Base-by-base conservation (phyloP, 2,329 filamentous ascomycete genomes). In the Apiospora malaysiana region DNA sequence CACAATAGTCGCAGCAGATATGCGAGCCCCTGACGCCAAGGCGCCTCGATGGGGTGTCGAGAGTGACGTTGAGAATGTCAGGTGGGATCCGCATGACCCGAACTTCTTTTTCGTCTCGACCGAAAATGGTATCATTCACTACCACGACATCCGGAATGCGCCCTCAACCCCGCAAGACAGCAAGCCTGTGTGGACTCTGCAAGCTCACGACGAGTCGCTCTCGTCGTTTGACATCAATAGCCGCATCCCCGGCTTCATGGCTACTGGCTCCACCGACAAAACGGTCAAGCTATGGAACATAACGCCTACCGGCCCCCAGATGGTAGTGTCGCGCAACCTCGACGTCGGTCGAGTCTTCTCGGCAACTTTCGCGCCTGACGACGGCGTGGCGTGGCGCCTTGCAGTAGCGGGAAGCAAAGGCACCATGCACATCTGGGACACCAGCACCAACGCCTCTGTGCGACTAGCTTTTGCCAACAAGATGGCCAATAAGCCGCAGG, bases 241-340 rank as follows among this genome's bases (percentile, higher is more conserved):
- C 4, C 85, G 91, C 68, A 94, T 99, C 72, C 95, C 96, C 0
- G 96, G 96, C 59, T 98, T 94, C 87, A 89, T 99, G 82, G 96
- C 90, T 18, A 98, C 96, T 0, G 96, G 95, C 3, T 97, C 94
- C 2, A 95, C 93, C 18, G 96, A 99, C 85, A 95, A 94, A 85
- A 93, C 92, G 7, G 94, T 98, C 77, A 99, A 99, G 87, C 87
- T 99, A 71, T 99, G 96, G 96, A 97, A 97, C 82, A 90, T 98
- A 71, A 89, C 92, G 76, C 82, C 92, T 16, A 89, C 89, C 51
- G 94, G 94, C 2, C 96, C 96, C 1, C 93, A 91, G 72, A 93
- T 99, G 89, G 94, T 99, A 1, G 93, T 97, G 6, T 93, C 93
- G 37, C 91, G 96, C 75, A 95, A 98, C 81, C 85, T 98, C 65